These are phyloP conservation scores for Rhizoclosmatium sp. DNA, from an alignment of 192 early-diverging fungal genomes.

Conservation along the genomic window DNA sequence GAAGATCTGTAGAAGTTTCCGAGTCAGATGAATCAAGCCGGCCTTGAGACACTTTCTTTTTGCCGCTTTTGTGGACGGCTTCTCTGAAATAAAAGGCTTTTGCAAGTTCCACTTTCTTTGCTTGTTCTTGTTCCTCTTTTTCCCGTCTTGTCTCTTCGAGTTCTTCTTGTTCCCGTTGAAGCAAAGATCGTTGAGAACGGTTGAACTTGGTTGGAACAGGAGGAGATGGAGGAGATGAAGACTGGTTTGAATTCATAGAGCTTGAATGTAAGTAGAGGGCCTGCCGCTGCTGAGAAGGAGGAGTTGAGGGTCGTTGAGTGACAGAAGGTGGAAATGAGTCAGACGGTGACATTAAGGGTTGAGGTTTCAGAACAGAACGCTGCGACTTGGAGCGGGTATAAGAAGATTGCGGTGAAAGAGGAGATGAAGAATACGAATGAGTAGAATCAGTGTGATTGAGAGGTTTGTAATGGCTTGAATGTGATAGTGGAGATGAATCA, in stretches of 20 bases:
- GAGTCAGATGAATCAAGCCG: too few species aligned
- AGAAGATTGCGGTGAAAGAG: too few species aligned
- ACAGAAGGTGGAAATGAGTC: background rate
- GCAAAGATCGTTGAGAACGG: background rate
- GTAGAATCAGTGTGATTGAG: too few species aligned
- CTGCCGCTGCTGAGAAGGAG: background rate
- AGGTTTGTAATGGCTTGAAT: too few species aligned
- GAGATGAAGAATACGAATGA: too few species aligned
- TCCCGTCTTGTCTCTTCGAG: conserved; percentile 3
- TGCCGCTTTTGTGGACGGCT: background rate
- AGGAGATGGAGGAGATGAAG: background rate
- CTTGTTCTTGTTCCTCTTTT: conserved; percentile 5
- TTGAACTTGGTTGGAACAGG: conserved; percentile 22
- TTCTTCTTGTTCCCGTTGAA: background rate
- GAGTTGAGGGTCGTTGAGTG: background rate
- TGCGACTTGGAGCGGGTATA: background rate
- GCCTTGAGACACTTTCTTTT: background rate
- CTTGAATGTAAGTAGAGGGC: background rate
- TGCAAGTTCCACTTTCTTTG: conserved; percentile 23
- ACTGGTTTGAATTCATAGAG: background rate
- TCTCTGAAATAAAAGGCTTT: conserved; percentile 34
- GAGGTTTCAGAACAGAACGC: background rate
- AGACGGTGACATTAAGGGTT: background rate
- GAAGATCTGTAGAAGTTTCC: too few species aligned
- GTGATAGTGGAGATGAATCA: too few species aligned